Percentiles rank a stretch among this genome's conserved stretches.
phyloP scores from a whole-genome alignment of 2,329 filamentous ascomycete species.

The Fusarium mexicanum region DNA sequence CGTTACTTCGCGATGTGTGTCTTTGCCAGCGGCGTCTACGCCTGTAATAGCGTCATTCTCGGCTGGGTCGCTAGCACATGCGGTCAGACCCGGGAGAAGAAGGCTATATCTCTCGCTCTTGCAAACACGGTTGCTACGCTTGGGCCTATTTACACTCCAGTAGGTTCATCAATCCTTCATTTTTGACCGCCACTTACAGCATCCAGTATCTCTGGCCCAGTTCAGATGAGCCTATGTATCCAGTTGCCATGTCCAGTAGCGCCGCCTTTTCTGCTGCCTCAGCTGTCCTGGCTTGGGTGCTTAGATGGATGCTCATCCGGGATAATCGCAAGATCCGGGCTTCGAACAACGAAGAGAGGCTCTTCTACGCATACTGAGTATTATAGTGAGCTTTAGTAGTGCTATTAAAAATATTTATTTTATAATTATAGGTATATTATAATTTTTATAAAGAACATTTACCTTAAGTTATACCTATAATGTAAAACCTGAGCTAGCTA shows the following conservation, averaged over 20 bases:
- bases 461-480: too few species aligned
- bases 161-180: conserved; percentile 7
- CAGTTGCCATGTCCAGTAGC: conserved; percentile 28
- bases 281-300: conserved; percentile 50
- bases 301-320: conserved; percentile 47
- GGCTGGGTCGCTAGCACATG: conserved; percentile 54
- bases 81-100: conserved; percentile 59
- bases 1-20: conserved; percentile 47
- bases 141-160: conserved; percentile 35
- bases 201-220: conserved; percentile 30
- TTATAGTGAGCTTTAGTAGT: too few species aligned
- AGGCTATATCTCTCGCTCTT: conserved; percentile 53
- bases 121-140: conserved; percentile 33
- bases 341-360: conserved; percentile 34
- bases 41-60: conserved; percentile 55
- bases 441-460: too few species aligned
- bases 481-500: too few species aligned
- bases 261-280: conserved; percentile 47
- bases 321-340: conserved; percentile 48
- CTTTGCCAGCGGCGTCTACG: conserved; percentile 51
- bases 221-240: conserved; percentile 16
- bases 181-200: not conserved
- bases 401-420: too few species aligned
- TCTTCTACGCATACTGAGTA: conserved; percentile 39
- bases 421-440: too few species aligned